Base-by-base conservation (phyloP, 2,329 filamentous ascomycete genomes). In the Knufia petricola region DNA sequence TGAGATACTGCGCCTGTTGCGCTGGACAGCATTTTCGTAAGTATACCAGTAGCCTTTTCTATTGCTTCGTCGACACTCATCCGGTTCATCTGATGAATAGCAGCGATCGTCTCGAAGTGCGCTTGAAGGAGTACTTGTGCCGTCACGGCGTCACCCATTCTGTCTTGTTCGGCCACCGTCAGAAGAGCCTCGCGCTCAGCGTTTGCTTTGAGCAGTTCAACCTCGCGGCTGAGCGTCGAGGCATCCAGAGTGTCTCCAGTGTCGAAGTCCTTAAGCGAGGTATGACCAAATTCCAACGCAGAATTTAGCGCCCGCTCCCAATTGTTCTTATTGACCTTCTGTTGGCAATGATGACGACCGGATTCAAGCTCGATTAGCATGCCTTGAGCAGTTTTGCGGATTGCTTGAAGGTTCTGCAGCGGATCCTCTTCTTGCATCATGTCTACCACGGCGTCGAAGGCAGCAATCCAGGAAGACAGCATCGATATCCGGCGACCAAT, bases 221-320 rank as follows among this genome's bases (percentile, higher is more conserved):
- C 84, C 65, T 98, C 94, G 26, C 86, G 79, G 15, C 77, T 79
- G 54, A 98, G 69, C 50, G 74, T 85, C 10, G 82, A 78, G 44
- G 83, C 71, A 60, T 95, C 87, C 30, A 76, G 74, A 15, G 74
- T 74, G 53, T 87, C 82, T 9, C 74, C 72, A 12, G 74, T 72
- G 44, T 84, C 85, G n/a, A 82, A 77, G 30, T 82, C 77, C 47
- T 78, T 76, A 28, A 98, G 75, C 59, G 94, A 88, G 52, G 80
- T 77, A 50, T 95, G 70, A 58, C 87, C 87, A 61, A 94, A 87
- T 52, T 89, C 84, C 28, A 96, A 75, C 3, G 92, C 92, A 1
- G 87, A 87, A 60, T 94, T 89, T 52, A 98, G 76, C 39, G 82
- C 78, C 45, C 87, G 81, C 55, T 95, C 87, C 92, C 92, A 98